Percentiles rank a stretch among this genome's conserved stretches.
phyloP scores from a whole-genome alignment of 2,329 filamentous ascomycete genomes.

The Fusarium sambucinum region DNA sequence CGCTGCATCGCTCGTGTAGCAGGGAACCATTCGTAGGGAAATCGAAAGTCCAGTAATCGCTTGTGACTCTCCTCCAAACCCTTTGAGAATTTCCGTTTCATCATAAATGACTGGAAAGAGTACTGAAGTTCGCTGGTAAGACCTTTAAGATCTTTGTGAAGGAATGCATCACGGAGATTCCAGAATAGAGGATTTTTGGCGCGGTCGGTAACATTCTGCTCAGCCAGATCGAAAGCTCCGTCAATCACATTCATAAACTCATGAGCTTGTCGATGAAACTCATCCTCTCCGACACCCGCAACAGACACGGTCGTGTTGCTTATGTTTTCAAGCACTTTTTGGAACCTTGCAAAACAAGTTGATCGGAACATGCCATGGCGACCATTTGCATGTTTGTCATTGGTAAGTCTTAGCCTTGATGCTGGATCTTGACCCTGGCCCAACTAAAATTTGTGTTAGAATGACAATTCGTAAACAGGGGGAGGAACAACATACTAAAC shows the following conservation, averaged over 20 bases:
- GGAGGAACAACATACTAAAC: constrained; percentile 43
- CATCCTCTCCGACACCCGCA: constrained; percentile 51
- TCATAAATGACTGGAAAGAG: constrained; percentile 74
- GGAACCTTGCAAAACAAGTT: constrained; percentile 54
- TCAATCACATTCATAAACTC: constrained; percentile 61
- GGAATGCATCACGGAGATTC: constrained; percentile 70
- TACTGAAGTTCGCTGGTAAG: constrained; percentile 72
- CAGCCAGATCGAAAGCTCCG: constrained; percentile 60
- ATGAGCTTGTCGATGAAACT: constrained; percentile 59
- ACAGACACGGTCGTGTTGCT: constrained; percentile 40
- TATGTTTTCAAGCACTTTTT: constrained; percentile 50
- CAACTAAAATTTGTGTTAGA: constrained; percentile 41
- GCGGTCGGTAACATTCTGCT: constrained; percentile 53
- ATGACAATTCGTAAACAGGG: too few species aligned
- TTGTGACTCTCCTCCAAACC: constrained; percentile 70
- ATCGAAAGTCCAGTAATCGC: constrained; percentile 83
- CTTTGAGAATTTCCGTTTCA: constrained; percentile 68
- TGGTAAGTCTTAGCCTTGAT: constrained; percentile 48
- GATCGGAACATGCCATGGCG: constrained; percentile 52
- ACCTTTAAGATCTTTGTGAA: constrained; percentile 62
- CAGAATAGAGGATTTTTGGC: constrained; percentile 67
- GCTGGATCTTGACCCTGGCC: constrained; percentile 53
- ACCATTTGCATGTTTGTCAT: constrained; percentile 43
- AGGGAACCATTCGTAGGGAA: constrained; percentile 92
- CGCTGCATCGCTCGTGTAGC: constrained; percentile 83